Evolutionary conservation across 495 filamentous ascomycete species (phyloP).

Genomic region (Entonaema liquescens): DNA sequence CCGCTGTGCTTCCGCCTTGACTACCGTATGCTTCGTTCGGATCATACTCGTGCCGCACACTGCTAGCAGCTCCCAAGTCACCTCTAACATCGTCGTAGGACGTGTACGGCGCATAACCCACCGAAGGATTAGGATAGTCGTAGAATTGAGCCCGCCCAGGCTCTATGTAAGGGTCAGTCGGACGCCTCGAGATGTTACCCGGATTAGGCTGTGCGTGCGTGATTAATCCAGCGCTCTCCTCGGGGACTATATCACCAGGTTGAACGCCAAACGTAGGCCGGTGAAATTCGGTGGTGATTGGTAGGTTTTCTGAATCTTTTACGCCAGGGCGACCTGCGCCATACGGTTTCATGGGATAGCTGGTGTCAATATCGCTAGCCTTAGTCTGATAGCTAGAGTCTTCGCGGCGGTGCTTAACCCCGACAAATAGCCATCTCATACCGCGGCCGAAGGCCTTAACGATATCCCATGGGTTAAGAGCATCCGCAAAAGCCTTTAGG

Average conservation of each 20-base stretch:
- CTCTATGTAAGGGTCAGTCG: slow-evolving; percentile 35
- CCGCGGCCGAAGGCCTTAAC: slow-evolving; percentile 79
- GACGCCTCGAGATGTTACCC: slow-evolving; percentile 27
- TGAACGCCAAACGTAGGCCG: slow-evolving; percentile 48
- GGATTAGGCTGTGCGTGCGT: slow-evolving; percentile 58
- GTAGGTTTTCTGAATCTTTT: slow-evolving; percentile 50
- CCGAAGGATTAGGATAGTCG: slow-evolving; percentile 30
- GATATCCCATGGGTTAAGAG: slow-evolving; percentile 86
- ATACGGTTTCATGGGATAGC: slow-evolving; percentile 43
- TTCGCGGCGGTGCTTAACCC: slow-evolving; percentile 62
- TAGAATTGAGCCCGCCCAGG: slow-evolving; percentile 39
- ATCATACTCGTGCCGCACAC: slow-evolving; percentile 34
- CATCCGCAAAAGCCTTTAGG: slow-evolving; percentile 69
- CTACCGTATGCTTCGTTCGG: slow-evolving; percentile 15
- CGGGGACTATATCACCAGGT: slow-evolving; percentile 39
- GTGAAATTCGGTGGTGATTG: slow-evolving; percentile 55
- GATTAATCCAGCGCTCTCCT: slow-evolving; percentile 59
- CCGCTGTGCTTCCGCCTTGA: slow-evolving; percentile 30
- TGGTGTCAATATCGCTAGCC: slow-evolving; percentile 45
- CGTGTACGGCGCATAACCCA: slow-evolving; percentile 14
- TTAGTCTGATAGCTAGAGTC: slow-evolving; percentile 56
- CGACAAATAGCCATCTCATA: slow-evolving; percentile 82
- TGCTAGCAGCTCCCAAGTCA: slow-evolving; percentile 43
- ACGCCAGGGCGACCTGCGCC: slow-evolving; percentile 29
- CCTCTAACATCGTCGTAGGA: slow-evolving; percentile 38